Evolutionary conservation across 768 basidiomycete species (phyloP).

Genomic region (Termitomyces sp.): DNA sequence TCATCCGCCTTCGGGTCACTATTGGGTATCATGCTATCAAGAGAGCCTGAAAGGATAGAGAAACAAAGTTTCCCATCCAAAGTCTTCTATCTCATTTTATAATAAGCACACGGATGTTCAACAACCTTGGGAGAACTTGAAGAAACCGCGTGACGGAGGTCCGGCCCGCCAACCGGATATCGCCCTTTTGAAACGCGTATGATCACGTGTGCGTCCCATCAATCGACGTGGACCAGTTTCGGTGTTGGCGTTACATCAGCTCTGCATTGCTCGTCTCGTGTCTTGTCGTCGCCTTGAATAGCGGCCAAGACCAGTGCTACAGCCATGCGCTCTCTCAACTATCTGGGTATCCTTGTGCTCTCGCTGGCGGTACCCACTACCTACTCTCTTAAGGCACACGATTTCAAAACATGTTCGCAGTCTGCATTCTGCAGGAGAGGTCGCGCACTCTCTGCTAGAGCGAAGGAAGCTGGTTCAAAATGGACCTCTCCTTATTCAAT

Average conservation of each 20-base stretch:
- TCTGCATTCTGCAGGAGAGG: slow-evolving; percentile 89
- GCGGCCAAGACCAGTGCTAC: slow-evolving; percentile 2
- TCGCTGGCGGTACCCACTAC: slow-evolving; percentile 30
- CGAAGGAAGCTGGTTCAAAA: slow-evolving; percentile 44
- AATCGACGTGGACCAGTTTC: slow-evolving; percentile 1
- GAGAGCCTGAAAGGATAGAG: background rate
- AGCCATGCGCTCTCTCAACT: slow-evolving; percentile 30
- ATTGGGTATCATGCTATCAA: background rate
- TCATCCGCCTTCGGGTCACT: background rate
- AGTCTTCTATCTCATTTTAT: background rate
- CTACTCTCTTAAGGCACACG: slow-evolving; percentile 66
- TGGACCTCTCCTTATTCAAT: slow-evolving; percentile 91
- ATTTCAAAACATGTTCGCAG: slow-evolving; percentile 95
- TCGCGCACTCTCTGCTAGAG: slow-evolving; percentile 75
- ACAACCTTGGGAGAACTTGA: background rate
- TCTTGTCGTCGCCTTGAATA: background rate
- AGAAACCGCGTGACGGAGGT: background rate
- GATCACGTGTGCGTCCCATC: background rate
- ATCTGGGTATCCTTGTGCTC: slow-evolving; percentile 31
- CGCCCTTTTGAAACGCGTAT: background rate
- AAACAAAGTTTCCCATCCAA: background rate
- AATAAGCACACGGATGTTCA: background rate
- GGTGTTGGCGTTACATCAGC: background rate
- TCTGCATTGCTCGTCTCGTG: background rate
- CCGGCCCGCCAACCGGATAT: background rate